These are phyloP conservation scores for Fusarium poae DNA, from an alignment of 2,329 filamentous ascomycete genomes.

Conservation along the genomic window DNA sequence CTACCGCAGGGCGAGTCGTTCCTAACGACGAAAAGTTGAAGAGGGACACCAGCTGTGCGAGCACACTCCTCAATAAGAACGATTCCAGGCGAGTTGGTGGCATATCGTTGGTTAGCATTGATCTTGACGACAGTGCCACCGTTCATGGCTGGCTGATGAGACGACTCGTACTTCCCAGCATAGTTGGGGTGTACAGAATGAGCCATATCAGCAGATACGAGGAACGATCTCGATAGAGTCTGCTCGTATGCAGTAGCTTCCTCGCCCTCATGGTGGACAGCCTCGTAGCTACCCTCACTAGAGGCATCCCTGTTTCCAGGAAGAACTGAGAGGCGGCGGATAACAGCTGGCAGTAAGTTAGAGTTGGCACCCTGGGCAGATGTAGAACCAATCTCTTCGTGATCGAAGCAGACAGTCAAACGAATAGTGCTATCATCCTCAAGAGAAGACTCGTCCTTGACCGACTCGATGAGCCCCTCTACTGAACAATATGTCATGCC, in stretches of 20 bases:
- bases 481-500: constrained; percentile 96
- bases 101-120: constrained; percentile 97
- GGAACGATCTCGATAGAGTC: constrained; percentile 89
- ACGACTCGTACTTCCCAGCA: constrained; percentile 87
- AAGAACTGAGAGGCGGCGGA: constrained; percentile 87
- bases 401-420: constrained; percentile 94
- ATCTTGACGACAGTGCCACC: constrained; percentile 97
- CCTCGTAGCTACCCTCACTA: constrained; percentile 72
- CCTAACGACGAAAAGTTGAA: constrained; percentile 95
- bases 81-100: constrained; percentile 95
- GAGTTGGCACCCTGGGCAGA: constrained; percentile 95
- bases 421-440: constrained; percentile 85
- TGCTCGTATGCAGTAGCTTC: constrained; percentile 90
- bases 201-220: constrained; percentile 97
- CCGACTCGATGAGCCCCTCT: constrained; percentile 84
- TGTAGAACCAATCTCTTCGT: constrained; percentile 95
- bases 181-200: constrained; percentile 98
- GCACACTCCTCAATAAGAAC: constrained; percentile 92
- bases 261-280: constrained; percentile 70
- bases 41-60: constrained; percentile 78
- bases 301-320: constrained; percentile 74
- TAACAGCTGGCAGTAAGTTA: constrained; percentile 87
- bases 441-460: constrained; percentile 73
- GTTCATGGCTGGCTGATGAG: constrained; percentile 95
- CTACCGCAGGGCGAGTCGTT: constrained; percentile 96